These are phyloP conservation scores for Chlorella sorokiniana DNA, from an alignment of 139 green algal species.

Conservation along the genomic window DNA sequence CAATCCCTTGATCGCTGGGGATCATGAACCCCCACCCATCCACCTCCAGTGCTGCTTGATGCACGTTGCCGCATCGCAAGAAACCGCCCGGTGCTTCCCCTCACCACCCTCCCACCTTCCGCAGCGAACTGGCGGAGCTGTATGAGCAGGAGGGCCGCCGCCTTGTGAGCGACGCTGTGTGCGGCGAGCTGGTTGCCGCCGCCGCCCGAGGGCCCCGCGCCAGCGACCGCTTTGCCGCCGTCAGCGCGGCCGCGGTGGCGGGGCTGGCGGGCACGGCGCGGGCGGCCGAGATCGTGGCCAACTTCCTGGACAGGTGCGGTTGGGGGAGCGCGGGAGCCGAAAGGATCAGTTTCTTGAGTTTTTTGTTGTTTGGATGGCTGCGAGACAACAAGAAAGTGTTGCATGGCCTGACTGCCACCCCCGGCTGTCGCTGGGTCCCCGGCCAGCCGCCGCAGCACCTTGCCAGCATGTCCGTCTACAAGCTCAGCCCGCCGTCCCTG, in stretches of 20 bases:
- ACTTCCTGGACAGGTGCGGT: slow-evolving; percentile 59
- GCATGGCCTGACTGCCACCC: neutral
- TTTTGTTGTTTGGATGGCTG: neutral
- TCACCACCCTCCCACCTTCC: neutral
- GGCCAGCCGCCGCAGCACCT: neutral
- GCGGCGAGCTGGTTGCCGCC: slow-evolving; percentile 54
- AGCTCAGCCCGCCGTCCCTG: neutral
- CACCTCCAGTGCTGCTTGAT: no score
- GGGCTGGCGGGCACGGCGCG: slow-evolving; percentile 57
- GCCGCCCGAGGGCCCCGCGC: slow-evolving; percentile 73
- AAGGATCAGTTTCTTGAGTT: no score
- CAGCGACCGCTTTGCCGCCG: slow-evolving; percentile 72
- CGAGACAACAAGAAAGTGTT: no score
- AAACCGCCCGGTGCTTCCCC: no score
- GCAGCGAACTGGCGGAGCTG: slow-evolving; percentile 60
- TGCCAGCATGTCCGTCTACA: neutral
- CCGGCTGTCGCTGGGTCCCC: neutral
- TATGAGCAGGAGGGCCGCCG: slow-evolving; percentile 59
- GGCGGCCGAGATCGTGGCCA: slow-evolving; percentile 58
- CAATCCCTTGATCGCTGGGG: no score
- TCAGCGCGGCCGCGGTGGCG: slow-evolving; percentile 69
- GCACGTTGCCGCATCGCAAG: no score
- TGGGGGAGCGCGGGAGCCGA: no score
- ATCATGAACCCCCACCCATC: no score
- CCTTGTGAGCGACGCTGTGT: slow-evolving; percentile 56